Evolutionary conservation across 768 basidiomycete species (phyloP).

Genomic region (Mycena indigotica): DNA sequence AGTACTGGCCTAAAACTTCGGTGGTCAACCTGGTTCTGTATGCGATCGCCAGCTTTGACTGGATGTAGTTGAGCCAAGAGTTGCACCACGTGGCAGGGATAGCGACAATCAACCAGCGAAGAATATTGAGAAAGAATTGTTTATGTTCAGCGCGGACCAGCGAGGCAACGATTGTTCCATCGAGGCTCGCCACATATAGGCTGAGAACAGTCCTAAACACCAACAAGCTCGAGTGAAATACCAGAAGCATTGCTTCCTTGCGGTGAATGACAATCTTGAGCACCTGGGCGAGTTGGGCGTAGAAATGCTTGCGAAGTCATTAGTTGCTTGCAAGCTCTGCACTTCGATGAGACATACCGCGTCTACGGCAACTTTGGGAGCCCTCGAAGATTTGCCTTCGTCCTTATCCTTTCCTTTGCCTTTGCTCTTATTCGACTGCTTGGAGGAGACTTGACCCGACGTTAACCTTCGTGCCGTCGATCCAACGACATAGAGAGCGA

Average conservation of each 20-base stretch:
- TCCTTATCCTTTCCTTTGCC: slow-evolving; percentile 35
- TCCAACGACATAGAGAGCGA: slow-evolving; percentile 70
- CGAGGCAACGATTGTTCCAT: slow-evolving; percentile 90
- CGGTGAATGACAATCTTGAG: slow-evolving; percentile 89
- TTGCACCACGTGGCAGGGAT: slow-evolving; percentile 93
- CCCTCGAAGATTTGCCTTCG: slow-evolving; percentile 40
- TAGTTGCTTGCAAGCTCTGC: background rate
- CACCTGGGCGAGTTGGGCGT: slow-evolving; percentile 73
- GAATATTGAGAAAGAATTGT: slow-evolving; percentile 82
- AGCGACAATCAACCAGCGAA: slow-evolving; percentile 88
- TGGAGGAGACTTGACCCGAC: slow-evolving; percentile 39
- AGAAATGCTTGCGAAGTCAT: slow-evolving; percentile 87
- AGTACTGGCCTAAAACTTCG: slow-evolving; percentile 81
- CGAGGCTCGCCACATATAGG: slow-evolving; percentile 90
- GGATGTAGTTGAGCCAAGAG: slow-evolving; percentile 89
- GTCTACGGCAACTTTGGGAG: slow-evolving; percentile 70
- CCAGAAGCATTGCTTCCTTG: slow-evolving; percentile 84
- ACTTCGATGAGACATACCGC: background rate
- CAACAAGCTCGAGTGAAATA: slow-evolving; percentile 87
- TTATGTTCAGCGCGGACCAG: slow-evolving; percentile 83
- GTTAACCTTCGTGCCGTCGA: slow-evolving; percentile 63
- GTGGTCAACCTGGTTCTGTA: slow-evolving; percentile 86
- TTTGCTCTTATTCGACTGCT: slow-evolving; percentile 42
- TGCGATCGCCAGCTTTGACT: slow-evolving; percentile 89
- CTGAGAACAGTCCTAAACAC: slow-evolving; percentile 90